Conservation (phyloP, 108 stramenopile species). For the Pseudonitzschia pungens region DNA sequence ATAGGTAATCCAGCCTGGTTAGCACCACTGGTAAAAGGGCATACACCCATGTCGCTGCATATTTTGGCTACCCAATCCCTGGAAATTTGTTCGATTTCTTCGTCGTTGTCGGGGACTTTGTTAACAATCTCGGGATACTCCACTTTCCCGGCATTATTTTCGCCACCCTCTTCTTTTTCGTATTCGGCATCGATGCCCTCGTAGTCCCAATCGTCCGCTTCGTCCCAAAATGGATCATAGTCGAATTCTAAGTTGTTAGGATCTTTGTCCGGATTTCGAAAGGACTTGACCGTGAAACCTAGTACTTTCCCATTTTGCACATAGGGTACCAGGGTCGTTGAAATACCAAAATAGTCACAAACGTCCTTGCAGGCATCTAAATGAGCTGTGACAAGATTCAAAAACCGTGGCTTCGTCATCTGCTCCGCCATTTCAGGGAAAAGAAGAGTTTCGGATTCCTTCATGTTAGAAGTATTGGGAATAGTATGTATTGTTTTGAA, state of each 20-base stretch:
- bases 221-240: conserved; percentile 86
- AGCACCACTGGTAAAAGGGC: conserved; percentile 89
- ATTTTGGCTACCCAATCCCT: conserved; percentile 81
- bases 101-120: conserved; percentile 69
- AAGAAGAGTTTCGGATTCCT: conserved; percentile 61
- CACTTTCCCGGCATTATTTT: background rate
- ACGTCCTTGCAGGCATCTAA: conserved; percentile 87
- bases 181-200: conserved; percentile 61
- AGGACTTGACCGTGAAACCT: conserved; percentile 79
- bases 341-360: conserved; percentile 79
- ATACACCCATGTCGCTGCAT: conserved; percentile 92
- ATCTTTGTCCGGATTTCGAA: conserved; percentile 55
- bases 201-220: conserved; percentile 73
- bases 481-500: background rate
- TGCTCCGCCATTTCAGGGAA: conserved; percentile 67
- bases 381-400: conserved; percentile 70
- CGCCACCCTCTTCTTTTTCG: conserved; percentile 34
- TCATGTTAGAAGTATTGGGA: background rate
- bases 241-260: conserved; percentile 61
- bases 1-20: conserved; percentile 85
- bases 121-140: conserved; percentile 59
- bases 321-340: conserved; percentile 62
- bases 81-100: conserved; percentile 48
- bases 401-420: conserved; percentile 46
- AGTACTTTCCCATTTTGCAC: conserved; percentile 29